Percentiles rank a stretch among this genome's conserved stretches.
Evolutionary conservation across 164 flowering plant species (phyloP).

Genomic region (Houttuynia cordata): DNA sequence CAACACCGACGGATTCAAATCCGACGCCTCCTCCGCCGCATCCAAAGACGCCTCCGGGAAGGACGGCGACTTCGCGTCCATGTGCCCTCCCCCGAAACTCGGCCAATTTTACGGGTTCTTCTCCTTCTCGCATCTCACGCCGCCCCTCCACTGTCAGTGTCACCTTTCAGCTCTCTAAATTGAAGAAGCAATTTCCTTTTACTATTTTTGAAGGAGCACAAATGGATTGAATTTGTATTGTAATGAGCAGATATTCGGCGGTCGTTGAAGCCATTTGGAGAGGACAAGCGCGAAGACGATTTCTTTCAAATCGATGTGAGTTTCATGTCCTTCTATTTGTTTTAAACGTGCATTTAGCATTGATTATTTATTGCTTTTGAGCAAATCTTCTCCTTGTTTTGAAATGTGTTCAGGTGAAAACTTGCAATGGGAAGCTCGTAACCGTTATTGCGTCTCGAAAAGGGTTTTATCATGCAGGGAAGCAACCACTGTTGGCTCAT

Average conservation of each 20-base stretch:
- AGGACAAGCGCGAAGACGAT: conserved; percentile 71
- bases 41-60: conserved; percentile 21
- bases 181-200: background rate
- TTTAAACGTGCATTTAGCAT: conserved; percentile 1
- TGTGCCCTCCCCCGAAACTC: conserved; percentile 70
- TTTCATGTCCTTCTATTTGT: conserved; percentile 1
- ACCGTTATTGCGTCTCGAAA: conserved; percentile 57
- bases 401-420: conserved; percentile 40
- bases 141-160: conserved; percentile 71
- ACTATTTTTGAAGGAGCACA: too few species aligned
- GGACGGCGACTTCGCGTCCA: conserved; percentile 35
- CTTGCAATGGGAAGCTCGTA: conserved; percentile 75
- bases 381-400: background rate
- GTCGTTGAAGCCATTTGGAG: conserved; percentile 62
- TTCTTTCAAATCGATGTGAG: conserved; percentile 87
- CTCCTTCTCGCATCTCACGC: conserved; percentile 70
- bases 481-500: conserved; percentile 40
- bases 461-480: conserved; percentile 85
- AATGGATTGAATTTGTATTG: too few species aligned
- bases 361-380: background rate
- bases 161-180: background rate
- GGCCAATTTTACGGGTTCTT: conserved; percentile 90
- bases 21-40: conserved; percentile 6
- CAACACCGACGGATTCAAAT: conserved; percentile 6
- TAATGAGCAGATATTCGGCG: conserved; percentile 53